Percentiles rank a stretch among this genome's conserved stretches.
phyloP scores from a whole-genome alignment of 2,329 filamentous ascomycete genomes.

The Nemania sp. region DNA sequence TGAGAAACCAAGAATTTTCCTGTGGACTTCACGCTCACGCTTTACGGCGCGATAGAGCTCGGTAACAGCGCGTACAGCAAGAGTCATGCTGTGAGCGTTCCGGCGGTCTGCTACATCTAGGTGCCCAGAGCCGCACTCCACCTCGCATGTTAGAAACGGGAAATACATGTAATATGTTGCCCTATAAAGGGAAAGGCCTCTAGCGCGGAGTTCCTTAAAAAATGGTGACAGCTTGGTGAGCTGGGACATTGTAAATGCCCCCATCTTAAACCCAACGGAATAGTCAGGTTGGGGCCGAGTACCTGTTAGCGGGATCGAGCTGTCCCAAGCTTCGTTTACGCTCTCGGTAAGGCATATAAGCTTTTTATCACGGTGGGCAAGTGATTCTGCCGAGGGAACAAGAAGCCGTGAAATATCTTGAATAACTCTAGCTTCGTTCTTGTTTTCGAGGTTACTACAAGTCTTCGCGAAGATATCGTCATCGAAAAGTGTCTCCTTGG shows the following conservation, averaged over 20 bases:
- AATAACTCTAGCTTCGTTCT: conserved; percentile 55
- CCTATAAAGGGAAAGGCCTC: conserved; percentile 57
- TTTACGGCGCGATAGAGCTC: neutral
- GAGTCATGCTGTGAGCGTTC: conserved; percentile 53
- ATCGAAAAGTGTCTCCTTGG: conserved; percentile 53
- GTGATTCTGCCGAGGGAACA: conserved; percentile 55
- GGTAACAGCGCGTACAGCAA: neutral
- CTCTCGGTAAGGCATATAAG: conserved; percentile 55
- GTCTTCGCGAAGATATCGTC: conserved; percentile 54
- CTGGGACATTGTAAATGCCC: conserved; percentile 58
- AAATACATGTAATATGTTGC: conserved; percentile 61
- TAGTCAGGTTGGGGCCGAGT: conserved; percentile 59
- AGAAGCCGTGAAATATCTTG: conserved; percentile 54
- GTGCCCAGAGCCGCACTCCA: conserved; percentile 56
- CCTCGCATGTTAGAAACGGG: conserved; percentile 62
- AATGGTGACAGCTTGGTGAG: conserved; percentile 56
- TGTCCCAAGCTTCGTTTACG: conserved; percentile 58
- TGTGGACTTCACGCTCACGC: neutral
- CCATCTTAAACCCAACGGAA: conserved; percentile 55
- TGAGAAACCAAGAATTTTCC: neutral
- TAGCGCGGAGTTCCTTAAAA: conserved; percentile 48
- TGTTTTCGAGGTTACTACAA: conserved; percentile 49
- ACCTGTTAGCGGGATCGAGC: conserved; percentile 47
- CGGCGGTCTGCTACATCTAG: conserved; percentile 56
- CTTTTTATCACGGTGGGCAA: conserved; percentile 44